Base-by-base conservation (phyloP, 2,329 filamentous ascomycete genomes). In the Colletotrichum abscissum region DNA sequence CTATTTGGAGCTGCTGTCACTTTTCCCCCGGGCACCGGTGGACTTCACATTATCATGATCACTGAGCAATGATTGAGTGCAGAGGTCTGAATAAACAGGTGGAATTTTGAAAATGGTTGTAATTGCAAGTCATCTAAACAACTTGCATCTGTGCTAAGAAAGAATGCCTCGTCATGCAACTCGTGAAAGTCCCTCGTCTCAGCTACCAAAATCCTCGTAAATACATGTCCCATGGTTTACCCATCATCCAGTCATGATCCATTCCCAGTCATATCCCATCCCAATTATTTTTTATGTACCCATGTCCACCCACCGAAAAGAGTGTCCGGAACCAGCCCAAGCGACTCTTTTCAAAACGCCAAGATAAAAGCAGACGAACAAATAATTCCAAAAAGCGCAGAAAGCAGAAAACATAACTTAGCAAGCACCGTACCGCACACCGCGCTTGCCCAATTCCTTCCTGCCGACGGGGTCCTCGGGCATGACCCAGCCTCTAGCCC, bases 381-480 rank as follows among this genome's bases (percentile, higher is more conserved):
- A 58, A 16, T 19, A 12, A 58, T 8, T 24, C 14, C 2, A 52
- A 22, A 33, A 28, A 66, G 33, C 12, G 30, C 9, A 35, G 11
- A 35, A 35, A 35, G 33, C 33, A 35, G 16, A 26, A 33, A 58
- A 11, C 24, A 14, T 22, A 2, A 12, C 52, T 78, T 76, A 86
- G 76, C 84, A 86, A 30, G 76, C 84, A 24, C 86, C 85, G 69
- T 92, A 92, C 73, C 87, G 83, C 49, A 92, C 90, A 19, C 91
- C 91, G 69, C 91, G 86, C 85, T 90, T 91, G 5, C 91, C 92
- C 65, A 92, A 86, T 84, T 95, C 93, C 83, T 93, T 92, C 78
- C 92, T 87, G 9, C 91, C 91, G 12, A 95, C 86, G 3, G 91
- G 86, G 78, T 95, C 93, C 78, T 95, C 92, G 1, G 93, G 93